These are phyloP conservation scores for Pythium aquatile DNA, from an alignment of 352 stramenopile species.

Conservation along the genomic window DNA sequence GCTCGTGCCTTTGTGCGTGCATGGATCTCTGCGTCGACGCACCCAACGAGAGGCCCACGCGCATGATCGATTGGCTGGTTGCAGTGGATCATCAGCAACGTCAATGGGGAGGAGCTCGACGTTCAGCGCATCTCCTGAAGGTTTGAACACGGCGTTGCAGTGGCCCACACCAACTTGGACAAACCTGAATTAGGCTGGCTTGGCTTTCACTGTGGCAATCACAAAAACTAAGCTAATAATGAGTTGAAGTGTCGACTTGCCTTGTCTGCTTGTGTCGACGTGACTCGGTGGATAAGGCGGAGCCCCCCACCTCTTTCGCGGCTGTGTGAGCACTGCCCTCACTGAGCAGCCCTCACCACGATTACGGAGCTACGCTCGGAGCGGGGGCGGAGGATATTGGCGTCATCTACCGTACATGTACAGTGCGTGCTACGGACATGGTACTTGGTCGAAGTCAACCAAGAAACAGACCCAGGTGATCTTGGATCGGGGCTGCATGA, in stretches of 20 bases:
- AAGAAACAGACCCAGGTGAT: neutral
- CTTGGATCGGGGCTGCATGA: neutral
- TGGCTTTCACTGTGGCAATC: neutral
- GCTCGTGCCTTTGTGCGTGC: too few species aligned
- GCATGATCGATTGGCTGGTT: neutral
- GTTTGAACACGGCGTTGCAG: conserved; percentile 2
- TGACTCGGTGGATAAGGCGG: neutral
- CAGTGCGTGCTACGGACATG: too few species aligned
- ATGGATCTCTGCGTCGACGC: neutral
- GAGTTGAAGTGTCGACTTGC: neutral
- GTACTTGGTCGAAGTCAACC: neutral
- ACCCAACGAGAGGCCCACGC: neutral
- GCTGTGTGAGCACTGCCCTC: neutral
- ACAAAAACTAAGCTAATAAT: neutral
- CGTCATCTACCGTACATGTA: neutral
- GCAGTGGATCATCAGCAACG: neutral
- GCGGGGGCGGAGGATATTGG: neutral
- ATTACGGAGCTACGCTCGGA: neutral
- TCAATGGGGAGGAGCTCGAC: neutral
- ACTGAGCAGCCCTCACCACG: neutral
- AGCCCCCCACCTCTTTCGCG: neutral
- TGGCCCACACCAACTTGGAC: neutral
- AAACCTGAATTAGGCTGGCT: neutral
- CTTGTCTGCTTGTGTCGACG: neutral
- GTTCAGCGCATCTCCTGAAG: neutral